A percentile compares a stretch with the other conserved stretches of the same genome.
Evolutionary conservation across 2,329 filamentous ascomycete species (phyloP).

Genomic region (Epichloe hybrida): DNA sequence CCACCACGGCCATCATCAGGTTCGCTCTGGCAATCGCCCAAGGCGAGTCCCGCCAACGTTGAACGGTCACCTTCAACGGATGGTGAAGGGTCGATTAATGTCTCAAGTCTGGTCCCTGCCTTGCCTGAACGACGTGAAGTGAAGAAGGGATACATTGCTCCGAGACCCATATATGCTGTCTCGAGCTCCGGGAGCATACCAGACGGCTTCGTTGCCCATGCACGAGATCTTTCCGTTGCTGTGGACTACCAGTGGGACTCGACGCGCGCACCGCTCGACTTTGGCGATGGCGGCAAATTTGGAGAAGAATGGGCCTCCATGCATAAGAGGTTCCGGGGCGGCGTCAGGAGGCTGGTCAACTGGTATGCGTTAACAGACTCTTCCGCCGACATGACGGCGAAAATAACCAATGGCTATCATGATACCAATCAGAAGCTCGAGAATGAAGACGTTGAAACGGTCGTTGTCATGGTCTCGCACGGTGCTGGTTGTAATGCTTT

Average conservation of each 20-base stretch:
- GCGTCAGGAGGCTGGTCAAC: constrained; percentile 62
- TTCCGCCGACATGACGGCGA: constrained; percentile 38
- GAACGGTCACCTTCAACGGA: constrained; percentile 13
- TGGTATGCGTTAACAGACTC: constrained; percentile 59
- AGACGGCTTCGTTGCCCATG: constrained; percentile 77
- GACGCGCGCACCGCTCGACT: constrained; percentile 60
- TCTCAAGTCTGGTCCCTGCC: constrained; percentile 21
- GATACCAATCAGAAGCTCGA: constrained; percentile 23
- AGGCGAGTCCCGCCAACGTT: constrained; percentile 12
- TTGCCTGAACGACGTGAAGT: constrained; percentile 17
- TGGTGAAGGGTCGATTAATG: constrained; percentile 13
- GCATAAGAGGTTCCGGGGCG: constrained; percentile 78
- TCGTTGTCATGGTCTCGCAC: constrained; percentile 86
- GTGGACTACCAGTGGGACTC: constrained; percentile 98
- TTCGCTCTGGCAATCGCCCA: constrained; percentile 22
- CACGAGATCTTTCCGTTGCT: constrained; percentile 69
- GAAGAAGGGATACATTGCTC: constrained; percentile 52
- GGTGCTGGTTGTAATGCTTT: constrained; percentile 93
- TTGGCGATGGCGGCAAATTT: constrained; percentile 77
- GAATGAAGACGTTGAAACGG: constrained; percentile 56
- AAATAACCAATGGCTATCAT: constrained; percentile 14
- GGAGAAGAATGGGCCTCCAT: constrained; percentile 94
- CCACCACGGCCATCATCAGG: constrained; percentile 12
- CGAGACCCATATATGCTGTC: constrained; percentile 70
- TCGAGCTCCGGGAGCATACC: constrained; percentile 72